phyloP scores from a whole-genome alignment of 345 rosid genomes.

The Ceriops tagal region DNA sequence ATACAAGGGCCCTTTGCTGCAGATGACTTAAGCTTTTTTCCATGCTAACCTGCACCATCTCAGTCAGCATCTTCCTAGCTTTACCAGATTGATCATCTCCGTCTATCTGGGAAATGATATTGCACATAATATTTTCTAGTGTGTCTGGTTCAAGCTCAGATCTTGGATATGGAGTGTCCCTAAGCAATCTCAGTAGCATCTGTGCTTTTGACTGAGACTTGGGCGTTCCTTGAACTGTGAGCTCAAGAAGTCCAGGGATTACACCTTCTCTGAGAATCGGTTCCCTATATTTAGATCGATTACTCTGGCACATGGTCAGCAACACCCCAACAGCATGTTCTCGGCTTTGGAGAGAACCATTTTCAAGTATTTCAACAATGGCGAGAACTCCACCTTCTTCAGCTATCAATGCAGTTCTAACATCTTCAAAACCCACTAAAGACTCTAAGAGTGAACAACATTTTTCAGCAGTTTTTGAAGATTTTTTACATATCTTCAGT shows the following conservation, averaged over 20 bases:
- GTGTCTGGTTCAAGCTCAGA: conserved; percentile 80
- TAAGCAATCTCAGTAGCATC: conserved; percentile 62
- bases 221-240: conserved; percentile 90
- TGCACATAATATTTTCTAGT: conserved; percentile 79
- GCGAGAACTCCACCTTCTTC: conserved; percentile 85
- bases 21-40: conserved; percentile 93
- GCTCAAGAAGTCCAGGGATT: conserved; percentile 93
- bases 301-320: conserved; percentile 72
- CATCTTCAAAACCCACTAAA: conserved; percentile 68
- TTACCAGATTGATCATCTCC: conserved; percentile 87
- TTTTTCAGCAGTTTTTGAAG: conserved; percentile 85
- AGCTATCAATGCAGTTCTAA: conserved; percentile 53
- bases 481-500: conserved; percentile 66
- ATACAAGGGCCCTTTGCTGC: conserved; percentile 85
- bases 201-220: conserved; percentile 76
- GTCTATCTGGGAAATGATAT: conserved; percentile 82
- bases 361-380: conserved; percentile 83
- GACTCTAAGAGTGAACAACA: conserved; percentile 77
- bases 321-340: conserved; percentile 87
- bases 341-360: conserved; percentile 73
- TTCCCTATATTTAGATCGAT: conserved; percentile 81
- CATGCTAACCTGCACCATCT: conserved; percentile 99
- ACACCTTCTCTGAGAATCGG: conserved; percentile 95
- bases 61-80: conserved; percentile 93
- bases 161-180: conserved; percentile 66